phyloP scores from a whole-genome alignment of 2,329 filamentous ascomycete genomes.

The Fusarium torulosum region DNA sequence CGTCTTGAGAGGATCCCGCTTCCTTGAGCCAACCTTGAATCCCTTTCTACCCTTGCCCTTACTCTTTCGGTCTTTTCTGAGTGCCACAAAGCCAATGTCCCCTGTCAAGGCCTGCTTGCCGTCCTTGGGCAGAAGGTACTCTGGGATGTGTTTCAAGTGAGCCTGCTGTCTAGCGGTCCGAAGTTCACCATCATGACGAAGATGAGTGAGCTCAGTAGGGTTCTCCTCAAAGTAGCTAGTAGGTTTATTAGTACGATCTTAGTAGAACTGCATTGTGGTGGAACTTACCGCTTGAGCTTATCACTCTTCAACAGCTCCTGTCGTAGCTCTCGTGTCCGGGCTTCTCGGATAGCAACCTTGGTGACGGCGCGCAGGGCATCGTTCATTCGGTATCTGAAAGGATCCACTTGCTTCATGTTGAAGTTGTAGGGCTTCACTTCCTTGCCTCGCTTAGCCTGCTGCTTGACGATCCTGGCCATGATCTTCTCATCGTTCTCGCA shows the following conservation, averaged over 20 bases:
- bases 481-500: conserved; percentile 88
- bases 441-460: conserved; percentile 82
- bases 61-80: conserved; percentile 68
- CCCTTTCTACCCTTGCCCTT: conserved; percentile 60
- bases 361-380: conserved; percentile 93
- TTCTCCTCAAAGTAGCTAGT: conserved; percentile 92
- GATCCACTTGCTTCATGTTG: conserved; percentile 93
- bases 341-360: conserved; percentile 88
- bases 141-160: conserved; percentile 93
- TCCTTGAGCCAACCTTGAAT: conserved; percentile 69
- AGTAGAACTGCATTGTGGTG: no score
- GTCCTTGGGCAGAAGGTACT: conserved; percentile 87
- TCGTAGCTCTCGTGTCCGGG: conserved; percentile 86
- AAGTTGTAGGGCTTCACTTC: conserved; percentile 93
- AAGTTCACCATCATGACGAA: conserved; percentile 91
- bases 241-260: conserved; percentile 7
- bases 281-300: conserved; percentile 78
- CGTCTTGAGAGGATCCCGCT: conserved; percentile 87
- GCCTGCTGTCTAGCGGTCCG: conserved; percentile 85
- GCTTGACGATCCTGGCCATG: conserved; percentile 80
- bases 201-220: conserved; percentile 85
- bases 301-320: conserved; percentile 94
- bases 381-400: conserved; percentile 94
- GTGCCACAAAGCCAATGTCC: conserved; percentile 82
- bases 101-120: conserved; percentile 76